A percentile compares a stretch with the other conserved stretches of the same genome.
Conservation (phyloP, 257 asterid genomes). For the Cynanchum wilfordii region DNA sequence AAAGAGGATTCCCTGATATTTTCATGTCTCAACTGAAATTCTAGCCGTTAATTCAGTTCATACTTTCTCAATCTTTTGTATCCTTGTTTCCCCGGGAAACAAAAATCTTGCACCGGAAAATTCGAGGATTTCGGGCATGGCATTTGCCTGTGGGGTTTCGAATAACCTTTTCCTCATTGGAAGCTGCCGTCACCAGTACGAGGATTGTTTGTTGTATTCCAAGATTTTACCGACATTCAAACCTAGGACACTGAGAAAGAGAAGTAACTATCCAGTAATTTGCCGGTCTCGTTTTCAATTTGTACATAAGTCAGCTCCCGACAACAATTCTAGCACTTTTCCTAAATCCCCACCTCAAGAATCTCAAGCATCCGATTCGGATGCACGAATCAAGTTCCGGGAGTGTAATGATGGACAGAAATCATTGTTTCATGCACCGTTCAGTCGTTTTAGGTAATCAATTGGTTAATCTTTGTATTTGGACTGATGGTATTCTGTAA, state of each 20-base stretch:
- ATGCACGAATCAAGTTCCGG: conserved; percentile 1
- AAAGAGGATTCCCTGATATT: conserved; percentile 14
- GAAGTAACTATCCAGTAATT: neutral
- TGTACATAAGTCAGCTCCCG: conserved; percentile 22
- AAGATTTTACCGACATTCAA: conserved; percentile 16
- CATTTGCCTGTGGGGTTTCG: conserved; percentile 16
- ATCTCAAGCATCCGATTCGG: conserved; percentile 19
- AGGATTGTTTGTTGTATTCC: conserved; percentile 15
- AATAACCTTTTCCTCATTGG: conserved; percentile 16
- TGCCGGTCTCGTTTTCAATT: conserved; percentile 32
- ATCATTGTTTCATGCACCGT: conserved; percentile 15
- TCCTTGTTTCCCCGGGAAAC: neutral
- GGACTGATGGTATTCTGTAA: neutral
- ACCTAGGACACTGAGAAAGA: conserved; percentile 15
- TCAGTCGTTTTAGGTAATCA: conserved; percentile 32
- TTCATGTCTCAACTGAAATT: neutral
- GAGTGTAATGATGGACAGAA: conserved; percentile 8
- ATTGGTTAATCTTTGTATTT: neutral
- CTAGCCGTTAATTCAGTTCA: conserved; percentile 31
- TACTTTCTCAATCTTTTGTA: neutral
- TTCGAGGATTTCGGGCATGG: conserved; percentile 18
- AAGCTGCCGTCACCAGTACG: neutral
- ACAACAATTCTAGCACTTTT: conserved; percentile 29
- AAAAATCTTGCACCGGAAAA: neutral
- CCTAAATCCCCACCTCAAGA: conserved; percentile 9